Base-by-base conservation (phyloP, 2,329 filamentous ascomycete species). In the Nothophaeocryptopus gaeumannii region DNA sequence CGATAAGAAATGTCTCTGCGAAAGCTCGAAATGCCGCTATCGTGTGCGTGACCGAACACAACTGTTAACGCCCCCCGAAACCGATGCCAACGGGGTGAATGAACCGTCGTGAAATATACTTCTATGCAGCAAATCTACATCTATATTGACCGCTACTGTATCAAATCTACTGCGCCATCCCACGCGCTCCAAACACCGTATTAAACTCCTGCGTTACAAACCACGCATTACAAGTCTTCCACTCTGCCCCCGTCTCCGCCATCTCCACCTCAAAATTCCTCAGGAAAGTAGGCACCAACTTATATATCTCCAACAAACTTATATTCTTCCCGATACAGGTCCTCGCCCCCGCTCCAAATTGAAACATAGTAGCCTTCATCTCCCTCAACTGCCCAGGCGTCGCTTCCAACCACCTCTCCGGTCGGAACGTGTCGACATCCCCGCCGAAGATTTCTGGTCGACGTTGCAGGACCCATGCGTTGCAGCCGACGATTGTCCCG, bases 401-500 rank as follows among this genome's bases (percentile, higher is more conserved):
- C 1, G 75, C 73, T 36, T 79, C 73, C 3, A 78, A 62, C 78
- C 86, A 89, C 37, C 87, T 69, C 67, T 90, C 86, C 0, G 87
- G 87, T 10, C 82, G 70, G 65, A 80, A 92, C 0, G 64, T 68
- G 38, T 89, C 82, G 0, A 81, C 80, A 53, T 90, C 83, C 0
- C 74, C 65, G 2, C 86, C 86, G 60, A 88, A 92, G 29, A 90
- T 74, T 47, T 84, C 81, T 5, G 77, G 74, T 2, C 82, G 77
- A 2, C 84, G 78, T 61, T 91, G 86, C 31, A 91, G 74, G 12
- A 89, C 81, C 86, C 86, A 90, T 0, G 86, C 81, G 45, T 82
- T 88, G 64, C 82, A 86, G 5, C 87, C 87, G 0, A 89, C 85
- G 51, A 87, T 84, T 0, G 86, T 88, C 5, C 86, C 86, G 1